Evolutionary conservation across 2,329 filamentous ascomycete genomes (phyloP), one percentile per base, ranked within the genome.

Genomic region (Talaromyces sp.): DNA sequence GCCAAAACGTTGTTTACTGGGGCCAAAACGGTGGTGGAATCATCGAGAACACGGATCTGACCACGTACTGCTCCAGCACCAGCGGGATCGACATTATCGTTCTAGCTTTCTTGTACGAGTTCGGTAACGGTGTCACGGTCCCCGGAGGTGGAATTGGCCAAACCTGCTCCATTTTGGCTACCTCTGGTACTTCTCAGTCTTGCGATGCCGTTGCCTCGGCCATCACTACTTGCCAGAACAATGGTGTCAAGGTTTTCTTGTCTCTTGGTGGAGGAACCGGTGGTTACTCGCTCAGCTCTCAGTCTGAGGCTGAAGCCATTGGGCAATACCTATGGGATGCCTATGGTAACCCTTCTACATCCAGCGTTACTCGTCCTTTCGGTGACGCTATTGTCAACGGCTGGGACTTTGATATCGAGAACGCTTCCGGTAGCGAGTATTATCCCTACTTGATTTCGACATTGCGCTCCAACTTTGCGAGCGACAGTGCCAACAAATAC

Each of bases 391-490:
- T 79, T 4, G 78, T 85, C 35, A 81, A 85, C 66, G 80, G 82
- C n/a, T 84, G 80, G 68, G 82, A 84, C 66, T 80, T 83, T 58
- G 81, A 83, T 62, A 78, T 82, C 39, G 81, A 83, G 69, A 68
- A 66, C 58, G 60, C 69, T 33, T 74, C 74, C 14, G 75, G 73
- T 62, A 59, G 48, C 35, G 21, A 58, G 18, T 63, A 63, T 25
- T 77, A 78, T 60, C 73, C 71, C 23, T 67, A 68, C 8, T 65
- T 85, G 74, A 77, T 83, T 67, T 75, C 79, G 60, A 76, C 74
- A 35, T 72, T 85, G 44, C 81, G 81, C 37, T 64, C 67, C 3
- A 74, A 74, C 60, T 83, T 76, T 67, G 67, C 70, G 1, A 64
- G 70, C 12, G 71, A 76, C 48, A 67, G 74, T 2, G 68, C 62